phyloP scores from a whole-genome alignment of 1,284 basidiomycete species.

The Irpex sp. region DNA sequence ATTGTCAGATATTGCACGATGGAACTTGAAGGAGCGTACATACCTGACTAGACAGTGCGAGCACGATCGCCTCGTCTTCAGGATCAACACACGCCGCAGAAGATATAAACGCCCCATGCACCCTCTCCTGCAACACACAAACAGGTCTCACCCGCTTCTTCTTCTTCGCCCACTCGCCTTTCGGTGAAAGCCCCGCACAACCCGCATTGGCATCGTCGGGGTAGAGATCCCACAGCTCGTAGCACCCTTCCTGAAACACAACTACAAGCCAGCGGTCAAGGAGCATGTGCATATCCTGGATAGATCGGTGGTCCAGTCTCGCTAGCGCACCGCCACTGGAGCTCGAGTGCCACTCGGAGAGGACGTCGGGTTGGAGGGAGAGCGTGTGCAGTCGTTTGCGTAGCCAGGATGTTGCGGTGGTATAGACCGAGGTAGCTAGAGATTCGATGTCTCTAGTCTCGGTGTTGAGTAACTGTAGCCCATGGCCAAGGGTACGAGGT shows the following conservation, averaged over 20 bases:
- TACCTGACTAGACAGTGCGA: constrained; percentile 9
- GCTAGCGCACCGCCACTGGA: background rate
- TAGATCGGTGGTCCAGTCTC: constrained; percentile 1
- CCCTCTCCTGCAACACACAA: background rate
- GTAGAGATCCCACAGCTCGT: constrained; percentile 25
- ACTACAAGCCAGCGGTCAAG: constrained; percentile 24
- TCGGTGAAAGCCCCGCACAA: background rate
- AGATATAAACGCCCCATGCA: constrained; percentile 22
- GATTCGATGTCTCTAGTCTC: constrained; percentile 7
- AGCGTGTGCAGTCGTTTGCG: background rate
- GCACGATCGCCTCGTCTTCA: constrained; percentile 10
- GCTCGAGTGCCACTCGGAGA: background rate
- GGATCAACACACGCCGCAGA: constrained; percentile 24
- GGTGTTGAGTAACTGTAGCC: background rate
- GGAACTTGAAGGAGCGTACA: background rate
- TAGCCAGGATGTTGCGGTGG: constrained; percentile 5
- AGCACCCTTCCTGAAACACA: constrained; percentile 20
- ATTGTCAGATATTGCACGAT: no score
- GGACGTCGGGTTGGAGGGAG: background rate
- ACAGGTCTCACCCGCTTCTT: background rate
- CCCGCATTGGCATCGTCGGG: background rate
- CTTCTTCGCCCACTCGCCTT: background rate
- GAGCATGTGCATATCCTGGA: constrained; percentile 20
- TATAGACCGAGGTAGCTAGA: constrained; percentile 11
- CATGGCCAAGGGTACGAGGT: constrained; percentile 1